Base-by-base conservation (phyloP, 2,329 filamentous ascomycete genomes). In the Gaeumannomyces sp. region DNA sequence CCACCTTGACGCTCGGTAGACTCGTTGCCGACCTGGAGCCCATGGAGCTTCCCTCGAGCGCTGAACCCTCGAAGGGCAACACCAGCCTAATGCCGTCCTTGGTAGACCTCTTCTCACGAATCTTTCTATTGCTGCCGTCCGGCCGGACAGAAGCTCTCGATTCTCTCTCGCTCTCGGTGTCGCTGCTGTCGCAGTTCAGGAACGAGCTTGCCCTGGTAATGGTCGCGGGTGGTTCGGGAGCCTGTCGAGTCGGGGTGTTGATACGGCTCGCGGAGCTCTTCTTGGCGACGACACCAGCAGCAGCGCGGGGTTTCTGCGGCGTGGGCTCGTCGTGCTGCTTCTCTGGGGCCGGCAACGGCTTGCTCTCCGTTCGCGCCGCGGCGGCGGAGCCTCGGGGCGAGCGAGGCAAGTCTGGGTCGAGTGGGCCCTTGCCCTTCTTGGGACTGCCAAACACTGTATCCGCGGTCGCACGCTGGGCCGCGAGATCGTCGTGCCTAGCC, bases 151-250 rank as follows among this genome's bases (percentile, higher is more conserved):
- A 72, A 63, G 76, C 77, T 19, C 75, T 74, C 45, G 45, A 53
- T 16, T 84, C 82, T 66, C 77, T 77, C 59, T 84, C 82, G 66
- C 77, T 77, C 59, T 84, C 82, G 66, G 77, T 77, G 60, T 84
- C 82, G 67, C 82, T 84, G 65, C 83, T 81, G 60, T 84, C 79
- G 45, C 45, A 53, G 64, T 81, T 77, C 59, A 84, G 74, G 73
- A 84, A 84, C 0, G 82, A 84, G 65, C 81, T 77, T 45, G 77
- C 45, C 27, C 45, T 53, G 1, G 50, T 33, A 16, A 53, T 29
- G 16, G 67, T 64, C 25, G 68, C 72, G 2, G 73, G 73, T 11
- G 73, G 72, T 57, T 75, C 73, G 1, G 75, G 73, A 6, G 75
- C 69, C 16, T 73, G 70, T 33, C 75, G 71, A 4, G 72, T 75